A percentile compares a stretch with the other conserved stretches of the same genome.
Evolutionary conservation across 306 rosid species (phyloP).

Genomic region (Crotalaria pallida): DNA sequence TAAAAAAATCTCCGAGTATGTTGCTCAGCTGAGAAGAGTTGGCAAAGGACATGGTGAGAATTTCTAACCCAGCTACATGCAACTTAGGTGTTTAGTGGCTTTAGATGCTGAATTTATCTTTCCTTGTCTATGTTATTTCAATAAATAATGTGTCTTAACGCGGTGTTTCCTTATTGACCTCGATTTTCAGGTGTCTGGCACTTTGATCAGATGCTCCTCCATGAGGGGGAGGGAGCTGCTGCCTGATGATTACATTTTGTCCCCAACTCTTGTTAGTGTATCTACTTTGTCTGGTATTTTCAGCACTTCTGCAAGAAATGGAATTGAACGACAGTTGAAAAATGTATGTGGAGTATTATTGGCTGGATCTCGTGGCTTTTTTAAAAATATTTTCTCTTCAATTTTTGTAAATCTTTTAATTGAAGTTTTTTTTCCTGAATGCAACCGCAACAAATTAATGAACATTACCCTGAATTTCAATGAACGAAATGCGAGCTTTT

Average conservation of each 20-base stretch:
- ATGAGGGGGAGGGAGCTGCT: slow-evolving; percentile 33
- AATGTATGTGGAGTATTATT: neutral
- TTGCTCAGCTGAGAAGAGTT: slow-evolving; percentile 88
- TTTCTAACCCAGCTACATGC: neutral
- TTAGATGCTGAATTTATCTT: neutral
- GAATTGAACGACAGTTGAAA: neutral
- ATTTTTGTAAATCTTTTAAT: neutral
- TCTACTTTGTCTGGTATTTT: neutral
- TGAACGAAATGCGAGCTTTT: too few relatives aligned
- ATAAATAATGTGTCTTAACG: neutral
- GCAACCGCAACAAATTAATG: neutral
- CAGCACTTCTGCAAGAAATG: neutral
- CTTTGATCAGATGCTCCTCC: slow-evolving; percentile 70
- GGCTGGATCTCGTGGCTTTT: neutral
- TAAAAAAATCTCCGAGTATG: slow-evolving; percentile 71
- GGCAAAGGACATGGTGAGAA: slow-evolving; percentile 79
- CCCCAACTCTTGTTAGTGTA: neutral
- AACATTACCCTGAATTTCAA: too few relatives aligned
- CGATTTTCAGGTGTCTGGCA: slow-evolving; percentile 81
- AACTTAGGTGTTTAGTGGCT: neutral
- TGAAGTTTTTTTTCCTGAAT: neutral
- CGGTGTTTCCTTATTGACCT: neutral
- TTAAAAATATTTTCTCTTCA: neutral
- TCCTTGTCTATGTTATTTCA: neutral
- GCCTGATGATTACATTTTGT: slow-evolving; percentile 7